These are phyloP conservation scores for Intubia oerlemansii DNA, from an alignment of 2,329 filamentous ascomycete species.

Conservation along the genomic window DNA sequence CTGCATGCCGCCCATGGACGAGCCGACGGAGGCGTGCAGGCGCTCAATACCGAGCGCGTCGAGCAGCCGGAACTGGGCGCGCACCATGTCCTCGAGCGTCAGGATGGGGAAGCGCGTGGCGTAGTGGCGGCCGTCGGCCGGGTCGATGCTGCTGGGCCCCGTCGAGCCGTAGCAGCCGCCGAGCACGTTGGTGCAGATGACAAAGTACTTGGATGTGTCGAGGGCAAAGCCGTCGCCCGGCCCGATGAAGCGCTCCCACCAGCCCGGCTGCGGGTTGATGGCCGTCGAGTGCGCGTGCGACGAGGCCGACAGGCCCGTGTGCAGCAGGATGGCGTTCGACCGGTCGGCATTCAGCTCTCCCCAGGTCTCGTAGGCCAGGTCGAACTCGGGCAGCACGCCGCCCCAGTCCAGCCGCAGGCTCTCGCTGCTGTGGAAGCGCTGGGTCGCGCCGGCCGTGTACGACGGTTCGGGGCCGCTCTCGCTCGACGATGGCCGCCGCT, in stretches of 20 bases:
- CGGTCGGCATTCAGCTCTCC: conserved; percentile 57
- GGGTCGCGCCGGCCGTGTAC: conserved; percentile 77
- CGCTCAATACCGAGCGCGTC: conserved; percentile 56
- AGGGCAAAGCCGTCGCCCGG: conserved; percentile 46
- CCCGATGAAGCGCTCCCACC: conserved; percentile 99
- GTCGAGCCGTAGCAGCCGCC: conserved; percentile 94
- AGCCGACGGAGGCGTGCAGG: conserved; percentile 81
- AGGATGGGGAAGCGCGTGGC: conserved; percentile 90
- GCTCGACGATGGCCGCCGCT: conserved; percentile 12
- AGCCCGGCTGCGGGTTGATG: conserved; percentile 69
- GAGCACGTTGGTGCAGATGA: conserved; percentile 93
- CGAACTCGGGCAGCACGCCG: conserved; percentile 70
- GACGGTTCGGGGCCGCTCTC: conserved; percentile 75
- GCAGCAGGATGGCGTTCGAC: conserved; percentile 76
- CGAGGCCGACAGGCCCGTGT: conserved; percentile 90
- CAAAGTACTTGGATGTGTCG: conserved; percentile 77
- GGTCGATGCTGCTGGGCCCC: conserved; percentile 72
- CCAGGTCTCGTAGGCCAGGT: conserved; percentile 89
- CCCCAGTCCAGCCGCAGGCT: conserved; percentile 85
- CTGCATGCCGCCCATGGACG: conserved; percentile 98
- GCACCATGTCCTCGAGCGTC: conserved; percentile 94
- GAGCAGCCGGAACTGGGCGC: conserved; percentile 77
- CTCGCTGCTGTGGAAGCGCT: conserved; percentile 50
- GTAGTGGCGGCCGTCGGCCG: conserved; percentile 70
- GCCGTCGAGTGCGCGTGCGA: conserved; percentile 91